Base-by-base conservation (phyloP, 768 basidiomycete genomes). In the Rubroboletus pulcherrimus region DNA sequence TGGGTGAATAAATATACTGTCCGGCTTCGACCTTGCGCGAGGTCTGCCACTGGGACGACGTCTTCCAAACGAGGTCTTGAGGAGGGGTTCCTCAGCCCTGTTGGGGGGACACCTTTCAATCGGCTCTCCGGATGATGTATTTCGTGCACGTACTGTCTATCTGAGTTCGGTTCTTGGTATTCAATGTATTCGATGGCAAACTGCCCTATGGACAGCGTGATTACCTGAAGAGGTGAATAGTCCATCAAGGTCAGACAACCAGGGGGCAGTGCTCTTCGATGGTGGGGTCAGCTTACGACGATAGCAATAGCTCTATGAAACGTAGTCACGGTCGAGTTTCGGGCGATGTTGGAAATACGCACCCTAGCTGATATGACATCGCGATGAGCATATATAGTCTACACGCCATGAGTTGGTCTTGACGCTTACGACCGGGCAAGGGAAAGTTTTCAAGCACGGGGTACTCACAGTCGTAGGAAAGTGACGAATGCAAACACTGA, bases 321-420 rank as follows among this genome's bases (percentile, higher is more conserved):
- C 29, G 1, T 15, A 7, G 43, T 68, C 58, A 66, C 4, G 51
- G 24, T 50, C 46, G 7, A 37, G 5, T n/a, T 54, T 49, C 30
- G 29, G 21, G 41, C 5, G 26, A 48, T 4, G 17, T 21, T 9
- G 37, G 37, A 40, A 43, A 38, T 19, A 76, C 86, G 69, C 64
- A 88, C 87, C 84, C 80, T n/a, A 82, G 53, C 52, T 87, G 81
- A 58, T 85, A 81, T 21, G 86, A 82, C 86, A 89, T 89, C 26
- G 83, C 79, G 49, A 85, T 74, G 15, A 90, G 77, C 86, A 90
- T 89, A 63, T 89, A 89, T 56, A 80, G 70, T 53, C 87, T 89
- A 50, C 10, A 31, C 41, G 14, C 17, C 19, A 26, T 42, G 49
- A 46, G 54, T 60, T 54, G n/a, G 49, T 35, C 35, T 43, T 8